phyloP scores from a whole-genome alignment of 768 basidiomycete species.

The Cytidiella melzeri region DNA sequence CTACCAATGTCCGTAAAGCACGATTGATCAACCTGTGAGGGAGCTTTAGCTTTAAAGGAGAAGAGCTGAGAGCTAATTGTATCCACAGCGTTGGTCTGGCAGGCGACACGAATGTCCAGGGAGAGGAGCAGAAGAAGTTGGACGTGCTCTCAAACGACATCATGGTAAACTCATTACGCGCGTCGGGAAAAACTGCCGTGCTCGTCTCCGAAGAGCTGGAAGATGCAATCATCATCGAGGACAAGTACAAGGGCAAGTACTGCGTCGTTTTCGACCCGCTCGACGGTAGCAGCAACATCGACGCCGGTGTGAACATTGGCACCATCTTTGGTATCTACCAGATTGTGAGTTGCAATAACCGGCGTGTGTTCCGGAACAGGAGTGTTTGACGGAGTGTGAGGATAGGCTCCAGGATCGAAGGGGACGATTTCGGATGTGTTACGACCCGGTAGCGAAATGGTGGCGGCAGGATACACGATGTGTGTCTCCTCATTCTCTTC shows the following conservation, averaged over 20 bases:
- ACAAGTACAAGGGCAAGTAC: constrained; percentile 75
- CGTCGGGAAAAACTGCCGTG: constrained; percentile 95
- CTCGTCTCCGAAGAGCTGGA: constrained; percentile 96
- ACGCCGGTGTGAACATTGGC: constrained; percentile 96
- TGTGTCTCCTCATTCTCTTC: constrained; percentile 34
- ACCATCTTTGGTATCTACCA: constrained; percentile 98
- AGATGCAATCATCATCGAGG: constrained; percentile 86
- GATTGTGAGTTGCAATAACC: constrained; percentile 62
- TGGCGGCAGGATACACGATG: constrained; percentile 97
- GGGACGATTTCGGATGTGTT: constrained; percentile 87
- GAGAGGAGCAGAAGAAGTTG: constrained; percentile 99
- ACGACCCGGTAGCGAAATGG: constrained; percentile 93
- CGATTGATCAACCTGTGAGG: constrained; percentile 94
- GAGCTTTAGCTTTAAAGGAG: background rate
- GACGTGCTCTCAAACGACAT: constrained; percentile 98
- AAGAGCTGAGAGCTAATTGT: background rate
- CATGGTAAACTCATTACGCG: constrained; percentile 95
- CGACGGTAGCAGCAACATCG: constrained; percentile 95
- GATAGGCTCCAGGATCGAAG: constrained; percentile 64
- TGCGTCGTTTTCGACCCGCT: constrained; percentile 99
- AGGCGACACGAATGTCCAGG: constrained; percentile 94
- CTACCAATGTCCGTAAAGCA: constrained; percentile 95
- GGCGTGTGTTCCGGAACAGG: background rate
- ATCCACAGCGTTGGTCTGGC: constrained; percentile 85
- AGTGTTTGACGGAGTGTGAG: constrained; percentile 5